Conservation (phyloP, 1,139 yeast genomes). For the Lodderomyces oxycetoniae region DNA sequence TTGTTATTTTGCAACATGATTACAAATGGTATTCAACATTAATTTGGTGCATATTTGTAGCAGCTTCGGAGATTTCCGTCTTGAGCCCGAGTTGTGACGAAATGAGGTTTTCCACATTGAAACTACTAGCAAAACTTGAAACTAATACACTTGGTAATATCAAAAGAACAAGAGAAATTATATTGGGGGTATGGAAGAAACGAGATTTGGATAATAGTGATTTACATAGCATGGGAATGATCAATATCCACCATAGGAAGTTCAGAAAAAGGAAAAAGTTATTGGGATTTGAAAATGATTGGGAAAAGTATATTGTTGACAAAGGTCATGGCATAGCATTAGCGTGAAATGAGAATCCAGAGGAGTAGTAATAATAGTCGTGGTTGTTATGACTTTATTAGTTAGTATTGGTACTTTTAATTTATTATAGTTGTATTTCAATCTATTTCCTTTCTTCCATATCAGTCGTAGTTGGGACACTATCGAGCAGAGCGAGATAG, state of each 20-base stretch:
- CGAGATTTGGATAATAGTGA: slow-evolving; percentile 24
- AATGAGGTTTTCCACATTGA: slow-evolving; percentile 23
- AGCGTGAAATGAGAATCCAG: too few species aligned
- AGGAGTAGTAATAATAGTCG: too few species aligned
- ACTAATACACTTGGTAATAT: slow-evolving; percentile 26
- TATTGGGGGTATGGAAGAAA: slow-evolving; percentile 25
- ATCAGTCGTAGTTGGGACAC: too few species aligned
- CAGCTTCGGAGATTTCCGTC: slow-evolving; percentile 23
- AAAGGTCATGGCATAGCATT: slow-evolving; percentile 22
- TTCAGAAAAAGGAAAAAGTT: slow-evolving; percentile 10
- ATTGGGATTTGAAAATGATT: slow-evolving; percentile 24
- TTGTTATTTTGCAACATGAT: slow-evolving; percentile 23
- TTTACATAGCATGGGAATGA: slow-evolving; percentile 18
- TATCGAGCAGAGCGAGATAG: too few species aligned
- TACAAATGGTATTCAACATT: slow-evolving; percentile 26
- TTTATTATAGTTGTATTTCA: too few species aligned
- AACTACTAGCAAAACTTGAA: slow-evolving; percentile 23
- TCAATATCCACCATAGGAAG: slow-evolving; percentile 10
- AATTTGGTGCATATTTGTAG: slow-evolving; percentile 26
- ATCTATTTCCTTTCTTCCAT: too few species aligned
- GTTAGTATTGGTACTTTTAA: too few species aligned
- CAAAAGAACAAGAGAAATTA: slow-evolving; percentile 19
- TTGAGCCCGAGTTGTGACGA: slow-evolving; percentile 21
- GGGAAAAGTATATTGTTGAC: slow-evolving; percentile 30
- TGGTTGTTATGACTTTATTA: too few species aligned